Percentiles rank a stretch among this genome's conserved stretches.
Evolutionary conservation across 140 eudicot species (phyloP).

Genomic region (Anethum foeniculum): DNA sequence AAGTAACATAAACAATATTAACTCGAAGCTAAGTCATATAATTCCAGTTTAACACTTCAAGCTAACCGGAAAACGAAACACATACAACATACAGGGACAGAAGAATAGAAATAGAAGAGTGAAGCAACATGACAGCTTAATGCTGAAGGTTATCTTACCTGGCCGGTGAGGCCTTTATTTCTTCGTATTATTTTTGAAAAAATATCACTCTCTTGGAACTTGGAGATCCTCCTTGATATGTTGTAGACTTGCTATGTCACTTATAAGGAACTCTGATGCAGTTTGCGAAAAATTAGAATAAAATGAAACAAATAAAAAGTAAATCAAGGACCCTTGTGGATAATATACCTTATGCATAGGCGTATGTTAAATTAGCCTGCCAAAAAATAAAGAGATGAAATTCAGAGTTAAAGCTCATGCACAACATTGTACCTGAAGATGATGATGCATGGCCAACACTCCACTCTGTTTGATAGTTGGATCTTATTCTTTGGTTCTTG

Average conservation of each 20-base stretch:
- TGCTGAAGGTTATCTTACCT: not conserved
- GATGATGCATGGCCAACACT: not conserved
- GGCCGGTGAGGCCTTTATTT: not conserved
- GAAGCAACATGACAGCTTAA: not conserved
- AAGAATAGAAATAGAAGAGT: not conserved
- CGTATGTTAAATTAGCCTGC: not conserved
- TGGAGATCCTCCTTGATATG: not conserved
- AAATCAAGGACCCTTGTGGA: not conserved
- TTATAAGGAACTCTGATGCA: not conserved
- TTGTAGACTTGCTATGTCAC: not conserved
- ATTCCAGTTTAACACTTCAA: not conserved
- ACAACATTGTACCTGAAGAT: not conserved
- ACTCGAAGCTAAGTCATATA: not conserved
- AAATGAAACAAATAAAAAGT: not conserved
- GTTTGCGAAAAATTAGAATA: not conserved
- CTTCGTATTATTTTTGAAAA: not conserved
- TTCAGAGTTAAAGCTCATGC: not conserved
- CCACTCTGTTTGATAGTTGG: not conserved
- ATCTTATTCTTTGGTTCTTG: not conserved
- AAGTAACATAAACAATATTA: not conserved
- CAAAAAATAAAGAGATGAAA: not conserved
- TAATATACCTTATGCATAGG: not conserved
- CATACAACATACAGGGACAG: not conserved
- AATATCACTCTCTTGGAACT: not conserved
- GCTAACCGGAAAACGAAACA: not conserved